phyloP scores from a whole-genome alignment of 140 eudicot genomes.

The Erigeron philadelphicus region DNA sequence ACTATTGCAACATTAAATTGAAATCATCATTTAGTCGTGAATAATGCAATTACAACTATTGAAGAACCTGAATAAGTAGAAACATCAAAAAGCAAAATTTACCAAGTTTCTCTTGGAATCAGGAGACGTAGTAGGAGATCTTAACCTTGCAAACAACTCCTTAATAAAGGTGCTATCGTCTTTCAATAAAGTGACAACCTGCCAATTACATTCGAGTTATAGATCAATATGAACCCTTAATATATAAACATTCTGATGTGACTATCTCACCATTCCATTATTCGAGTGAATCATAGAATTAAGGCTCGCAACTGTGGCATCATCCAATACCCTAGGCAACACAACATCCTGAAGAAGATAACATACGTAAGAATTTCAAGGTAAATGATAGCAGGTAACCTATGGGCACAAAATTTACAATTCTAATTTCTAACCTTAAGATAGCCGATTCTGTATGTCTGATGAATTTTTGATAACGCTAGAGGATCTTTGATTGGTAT shows the following conservation, averaged over 20 bases:
- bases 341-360: slow-evolving; percentile 59
- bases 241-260: background rate
- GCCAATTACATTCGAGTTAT: slow-evolving; percentile 14
- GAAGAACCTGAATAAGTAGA: slow-evolving; percentile 9
- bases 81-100: slow-evolving; percentile 19
- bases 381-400: background rate
- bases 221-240: slow-evolving; percentile 6
- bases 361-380: slow-evolving; percentile 11
- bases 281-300: slow-evolving; percentile 86
- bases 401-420: background rate
- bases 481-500: slow-evolving; percentile 85
- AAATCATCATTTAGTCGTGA: background rate
- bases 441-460: slow-evolving; percentile 82
- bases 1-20: background rate
- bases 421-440: slow-evolving; percentile 62
- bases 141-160: slow-evolving; percentile 76
- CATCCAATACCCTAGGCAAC: slow-evolving; percentile 75
- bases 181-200: slow-evolving; percentile 85
- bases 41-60: slow-evolving; percentile 6
- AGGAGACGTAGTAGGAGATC: slow-evolving; percentile 50
- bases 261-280: slow-evolving; percentile 65
- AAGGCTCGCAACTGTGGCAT: slow-evolving; percentile 60
- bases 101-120: slow-evolving; percentile 80
- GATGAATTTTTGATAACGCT: slow-evolving; percentile 83
- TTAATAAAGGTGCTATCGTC: slow-evolving; percentile 77